Evolutionary conservation across 331 rosid genomes (phyloP), one percentile per base, ranked within the genome.

Genomic region (Prunus yedoensis): DNA sequence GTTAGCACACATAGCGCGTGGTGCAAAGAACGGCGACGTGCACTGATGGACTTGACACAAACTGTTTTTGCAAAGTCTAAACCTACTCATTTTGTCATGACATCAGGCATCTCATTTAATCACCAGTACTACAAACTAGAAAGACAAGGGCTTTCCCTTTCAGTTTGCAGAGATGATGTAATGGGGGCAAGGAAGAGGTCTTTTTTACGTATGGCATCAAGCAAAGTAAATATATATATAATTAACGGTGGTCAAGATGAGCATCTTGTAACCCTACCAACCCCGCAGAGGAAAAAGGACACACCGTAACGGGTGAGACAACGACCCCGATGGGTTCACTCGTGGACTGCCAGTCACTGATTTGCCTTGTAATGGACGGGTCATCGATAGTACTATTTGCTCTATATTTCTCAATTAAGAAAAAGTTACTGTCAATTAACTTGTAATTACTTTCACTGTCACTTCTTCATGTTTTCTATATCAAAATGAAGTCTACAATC

Each of bases 261-360:
- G 61, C 68, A 65, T 20, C 59, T 77, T 58, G 59, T 60, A 25
- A 58, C 57, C 38, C 67, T 71, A 73, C 85, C 85, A 52, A 77
- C 69, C 66, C 47, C 71, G 61, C 1, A 0, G 25, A 9, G 35
- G 54, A 21, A 69, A 73, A 76, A 70, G 16, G 70, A 54, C 66
- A 49, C 67, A 43, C 71, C 10, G 61, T 23, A 62, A 64, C 77
- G 10, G 85, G 82, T 77, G 69, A 77, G 82, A 82, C 74, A 77
- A 25, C 64, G 85, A 82, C 85, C 52, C 50, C n/a, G 46, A 28
- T 1, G 18, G 18, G 50, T 58, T 46, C 18, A 58, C n/a, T 38
- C 43, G 27, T 68, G 21, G 72, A 51, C 10, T 0, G 35, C 38
- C 65, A 59, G 13, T 14, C 18, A 27, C 41, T 60, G 20, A 7